Conservation (phyloP, 2,329 filamentous ascomycete species). For the Mycosphaerella arachidis region DNA sequence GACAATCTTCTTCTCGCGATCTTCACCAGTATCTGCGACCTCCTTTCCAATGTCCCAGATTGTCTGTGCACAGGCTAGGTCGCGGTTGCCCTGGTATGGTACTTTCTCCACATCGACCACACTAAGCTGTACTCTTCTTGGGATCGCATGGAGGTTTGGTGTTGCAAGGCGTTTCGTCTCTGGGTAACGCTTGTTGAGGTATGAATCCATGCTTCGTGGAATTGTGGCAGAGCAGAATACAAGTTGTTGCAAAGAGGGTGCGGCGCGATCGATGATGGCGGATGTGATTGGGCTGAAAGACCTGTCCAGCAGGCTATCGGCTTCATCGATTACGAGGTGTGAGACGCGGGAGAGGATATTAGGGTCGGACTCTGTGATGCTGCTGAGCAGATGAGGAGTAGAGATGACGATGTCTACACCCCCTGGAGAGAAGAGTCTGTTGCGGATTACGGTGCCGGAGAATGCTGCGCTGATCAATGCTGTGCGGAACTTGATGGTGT, state of each 20-base stretch:
- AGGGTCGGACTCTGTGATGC: slow-evolving; percentile 83
- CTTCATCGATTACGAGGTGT: slow-evolving; percentile 89
- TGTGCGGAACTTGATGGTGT: slow-evolving; percentile 81
- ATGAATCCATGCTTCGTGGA: slow-evolving; percentile 79
- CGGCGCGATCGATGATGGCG: slow-evolving; percentile 73
- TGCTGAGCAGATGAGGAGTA: slow-evolving; percentile 83
- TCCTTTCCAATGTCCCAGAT: slow-evolving; percentile 92
- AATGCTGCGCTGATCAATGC: slow-evolving; percentile 75
- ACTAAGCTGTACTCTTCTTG: slow-evolving; percentile 85
- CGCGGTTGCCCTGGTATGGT: slow-evolving; percentile 90
- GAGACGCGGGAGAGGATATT: slow-evolving; percentile 88
- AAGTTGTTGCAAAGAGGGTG: slow-evolving; percentile 77
- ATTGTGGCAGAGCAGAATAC: slow-evolving; percentile 96
- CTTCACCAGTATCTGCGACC: slow-evolving; percentile 52
- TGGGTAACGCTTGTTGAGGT: slow-evolving; percentile 76
- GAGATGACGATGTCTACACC: slow-evolving; percentile 83
- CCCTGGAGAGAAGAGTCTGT: slow-evolving; percentile 70
- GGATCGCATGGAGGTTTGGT: slow-evolving; percentile 92
- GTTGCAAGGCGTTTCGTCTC: slow-evolving; percentile 82
- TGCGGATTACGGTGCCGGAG: slow-evolving; percentile 73
- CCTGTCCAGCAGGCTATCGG: slow-evolving; percentile 90
- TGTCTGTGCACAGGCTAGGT: slow-evolving; percentile 86
- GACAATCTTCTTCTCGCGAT: slow-evolving; percentile 74
- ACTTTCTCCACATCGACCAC: slow-evolving; percentile 88
- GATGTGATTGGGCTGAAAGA: slow-evolving; percentile 83